A percentile compares a stretch with the other conserved stretches of the same genome.
phyloP scores from a whole-genome alignment of 768 basidiomycete species.

The Dacryopinax primogenitus region DNA sequence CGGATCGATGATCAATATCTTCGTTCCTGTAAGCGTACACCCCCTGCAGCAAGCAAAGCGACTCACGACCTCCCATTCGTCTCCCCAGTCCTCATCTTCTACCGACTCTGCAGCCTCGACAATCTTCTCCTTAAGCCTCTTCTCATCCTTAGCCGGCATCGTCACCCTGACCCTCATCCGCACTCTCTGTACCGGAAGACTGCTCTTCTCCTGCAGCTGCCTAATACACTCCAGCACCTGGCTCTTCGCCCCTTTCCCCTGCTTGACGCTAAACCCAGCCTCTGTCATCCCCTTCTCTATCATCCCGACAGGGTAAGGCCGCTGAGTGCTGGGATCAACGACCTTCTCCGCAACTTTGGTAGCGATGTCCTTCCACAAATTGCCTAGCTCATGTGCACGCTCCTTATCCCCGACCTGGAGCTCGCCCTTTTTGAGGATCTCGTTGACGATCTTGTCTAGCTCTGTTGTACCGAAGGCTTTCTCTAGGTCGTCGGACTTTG shows the following conservation, averaged over 20 bases:
- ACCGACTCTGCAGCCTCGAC: slow-evolving; percentile 63
- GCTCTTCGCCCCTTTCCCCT: slow-evolving; percentile 82
- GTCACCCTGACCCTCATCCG: slow-evolving; percentile 82
- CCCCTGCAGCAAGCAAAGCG: not conserved
- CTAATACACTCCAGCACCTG: slow-evolving; percentile 89
- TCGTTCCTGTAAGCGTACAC: slow-evolving; percentile 2
- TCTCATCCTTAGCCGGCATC: slow-evolving; percentile 55
- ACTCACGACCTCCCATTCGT: slow-evolving; percentile 81
- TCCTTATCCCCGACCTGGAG: slow-evolving; percentile 96
- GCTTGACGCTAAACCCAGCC: slow-evolving; percentile 81
- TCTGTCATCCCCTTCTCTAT: slow-evolving; percentile 97
- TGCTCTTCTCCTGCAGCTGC: slow-evolving; percentile 62
- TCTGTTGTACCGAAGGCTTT: slow-evolving; percentile 80
- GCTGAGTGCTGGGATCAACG: slow-evolving; percentile 80
- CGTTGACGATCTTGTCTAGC: slow-evolving; percentile 58
- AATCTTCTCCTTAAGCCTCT: slow-evolving; percentile 56
- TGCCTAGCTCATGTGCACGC: slow-evolving; percentile 73
- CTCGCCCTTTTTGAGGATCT: slow-evolving; percentile 95
- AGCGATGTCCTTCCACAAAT: slow-evolving; percentile 78
- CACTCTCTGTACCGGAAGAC: slow-evolving; percentile 84
- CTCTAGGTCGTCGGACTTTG: slow-evolving; percentile 75
- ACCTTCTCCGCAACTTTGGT: slow-evolving; percentile 91
- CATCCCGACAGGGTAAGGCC: slow-evolving; percentile 85
- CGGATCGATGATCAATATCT: slow-evolving; percentile 91
- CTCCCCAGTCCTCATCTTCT: slow-evolving; percentile 63